phyloP scores from a whole-genome alignment of 192 early-diverging fungal species.

The Borealophlyctis nickersoniae region DNA sequence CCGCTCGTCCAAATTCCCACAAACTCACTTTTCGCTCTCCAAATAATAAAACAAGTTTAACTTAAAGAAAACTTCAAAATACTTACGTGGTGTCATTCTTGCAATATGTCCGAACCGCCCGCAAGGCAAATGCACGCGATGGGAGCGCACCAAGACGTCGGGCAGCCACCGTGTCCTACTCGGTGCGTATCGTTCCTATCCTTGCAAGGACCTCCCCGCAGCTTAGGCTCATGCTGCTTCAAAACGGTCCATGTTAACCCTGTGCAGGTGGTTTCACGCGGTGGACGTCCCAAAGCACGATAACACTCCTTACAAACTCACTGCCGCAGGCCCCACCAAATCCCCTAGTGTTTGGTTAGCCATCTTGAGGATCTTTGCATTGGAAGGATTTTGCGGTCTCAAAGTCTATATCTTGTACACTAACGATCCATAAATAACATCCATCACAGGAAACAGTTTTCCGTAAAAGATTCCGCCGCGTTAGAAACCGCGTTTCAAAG shows the following conservation, averaged over 20 bases:
- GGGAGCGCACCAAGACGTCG: background rate
- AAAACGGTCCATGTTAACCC: background rate
- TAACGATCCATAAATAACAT: background rate
- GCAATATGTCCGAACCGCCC: no score
- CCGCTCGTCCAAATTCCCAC: no score
- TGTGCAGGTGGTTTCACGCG: slow-evolving; percentile 48
- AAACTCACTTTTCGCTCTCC: no score
- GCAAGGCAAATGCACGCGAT: background rate
- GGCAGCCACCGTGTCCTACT: background rate
- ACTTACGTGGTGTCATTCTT: no score
- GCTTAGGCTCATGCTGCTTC: background rate
- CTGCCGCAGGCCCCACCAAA: slow-evolving; percentile 21
- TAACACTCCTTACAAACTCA: slow-evolving; percentile 39
- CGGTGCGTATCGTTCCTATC: background rate
- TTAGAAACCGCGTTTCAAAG: slow-evolving; percentile 37
- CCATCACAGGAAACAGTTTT: slow-evolving; percentile 39
- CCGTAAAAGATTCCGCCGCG: slow-evolving; percentile 31
- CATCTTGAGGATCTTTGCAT: no score
- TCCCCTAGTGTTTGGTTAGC: slow-evolving; percentile 31
- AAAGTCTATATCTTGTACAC: slow-evolving; percentile 2
- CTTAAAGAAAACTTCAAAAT: no score
- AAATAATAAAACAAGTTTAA: no score
- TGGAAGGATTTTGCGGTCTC: no score
- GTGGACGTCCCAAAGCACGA: slow-evolving; percentile 46
- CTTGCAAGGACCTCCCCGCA: background rate